phyloP scores from a whole-genome alignment of 805 yeast species.

The Saturnispora serradocipensis region DNA sequence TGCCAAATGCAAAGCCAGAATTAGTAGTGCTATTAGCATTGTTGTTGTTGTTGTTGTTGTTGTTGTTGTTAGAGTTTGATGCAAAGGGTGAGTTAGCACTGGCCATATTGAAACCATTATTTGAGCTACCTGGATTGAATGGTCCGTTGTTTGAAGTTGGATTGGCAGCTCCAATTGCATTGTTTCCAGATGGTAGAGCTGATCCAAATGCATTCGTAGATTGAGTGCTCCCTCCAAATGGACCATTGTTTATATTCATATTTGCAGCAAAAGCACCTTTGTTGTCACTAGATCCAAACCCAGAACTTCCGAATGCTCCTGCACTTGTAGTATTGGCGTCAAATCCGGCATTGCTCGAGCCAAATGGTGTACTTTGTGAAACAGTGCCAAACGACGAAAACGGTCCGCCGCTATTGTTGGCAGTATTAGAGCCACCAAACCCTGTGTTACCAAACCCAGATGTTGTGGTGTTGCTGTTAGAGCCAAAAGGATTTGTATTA shows the following conservation, averaged over 20 bases:
- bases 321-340: neutral
- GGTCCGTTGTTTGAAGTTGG: neutral
- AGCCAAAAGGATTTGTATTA: constrained; percentile 1
- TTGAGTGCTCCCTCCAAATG: neutral
- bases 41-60: neutral
- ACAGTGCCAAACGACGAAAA: neutral
- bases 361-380: neutral
- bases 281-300: neutral
- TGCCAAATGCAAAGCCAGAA: neutral
- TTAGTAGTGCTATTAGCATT: neutral
- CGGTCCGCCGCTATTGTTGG: neutral
- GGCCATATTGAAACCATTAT: neutral
- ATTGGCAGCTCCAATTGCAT: neutral
- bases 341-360: neutral
- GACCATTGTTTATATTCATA: neutral
- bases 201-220: neutral
- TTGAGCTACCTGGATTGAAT: constrained; percentile 13
- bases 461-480: neutral
- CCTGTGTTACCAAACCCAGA: neutral
- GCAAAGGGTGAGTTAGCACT: neutral
- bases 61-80: neutral
- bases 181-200: neutral
- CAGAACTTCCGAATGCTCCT: neutral
- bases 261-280: neutral
- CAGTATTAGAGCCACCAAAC: neutral